These are phyloP conservation scores for Pilatotrama ljubarskyi DNA, from an alignment of 768 basidiomycete genomes.

Conservation along the genomic window DNA sequence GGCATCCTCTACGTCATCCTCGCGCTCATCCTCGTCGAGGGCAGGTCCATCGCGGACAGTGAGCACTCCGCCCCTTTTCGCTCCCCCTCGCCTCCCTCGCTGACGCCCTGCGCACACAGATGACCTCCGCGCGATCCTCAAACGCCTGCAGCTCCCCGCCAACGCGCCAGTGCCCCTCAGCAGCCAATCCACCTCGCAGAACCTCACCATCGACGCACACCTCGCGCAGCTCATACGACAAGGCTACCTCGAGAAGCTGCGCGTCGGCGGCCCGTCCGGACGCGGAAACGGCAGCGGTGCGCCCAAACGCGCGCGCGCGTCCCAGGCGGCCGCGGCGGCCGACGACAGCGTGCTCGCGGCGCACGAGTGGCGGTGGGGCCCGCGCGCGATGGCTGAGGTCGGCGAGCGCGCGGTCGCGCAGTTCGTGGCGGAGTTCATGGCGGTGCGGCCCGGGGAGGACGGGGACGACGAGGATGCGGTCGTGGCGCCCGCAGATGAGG, in stretches of 20 bases:
- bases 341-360: constrained; percentile 40
- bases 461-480: constrained; percentile 24
- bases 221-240: constrained; percentile 65
- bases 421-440: constrained; percentile 85
- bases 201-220: constrained; percentile 62
- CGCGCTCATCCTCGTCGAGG: constrained; percentile 80
- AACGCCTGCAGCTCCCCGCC: constrained; percentile 62
- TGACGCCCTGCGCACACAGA: constrained; percentile 40
- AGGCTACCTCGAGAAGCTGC: constrained; percentile 74
- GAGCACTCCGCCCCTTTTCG: constrained; percentile 33
- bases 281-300: constrained; percentile 35
- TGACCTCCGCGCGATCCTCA: constrained; percentile 70
- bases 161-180: constrained; percentile 51
- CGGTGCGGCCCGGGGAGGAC: constrained; percentile 34
- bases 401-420: constrained; percentile 72
- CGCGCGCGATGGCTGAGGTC: constrained; percentile 76
- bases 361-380: constrained; percentile 87
- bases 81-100: background rate
- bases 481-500: constrained; percentile 23
- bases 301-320: constrained; percentile 56
- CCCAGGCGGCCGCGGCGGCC: constrained; percentile 37
- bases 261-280: constrained; percentile 42
- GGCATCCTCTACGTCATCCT: constrained; percentile 84
- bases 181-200: constrained; percentile 48
- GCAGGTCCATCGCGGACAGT: constrained; percentile 76